Percentiles rank a stretch among this genome's conserved stretches.
Evolutionary conservation across 371 early-diverging fungal species (phyloP).

Genomic region (Lichtheimia ramosa): DNA sequence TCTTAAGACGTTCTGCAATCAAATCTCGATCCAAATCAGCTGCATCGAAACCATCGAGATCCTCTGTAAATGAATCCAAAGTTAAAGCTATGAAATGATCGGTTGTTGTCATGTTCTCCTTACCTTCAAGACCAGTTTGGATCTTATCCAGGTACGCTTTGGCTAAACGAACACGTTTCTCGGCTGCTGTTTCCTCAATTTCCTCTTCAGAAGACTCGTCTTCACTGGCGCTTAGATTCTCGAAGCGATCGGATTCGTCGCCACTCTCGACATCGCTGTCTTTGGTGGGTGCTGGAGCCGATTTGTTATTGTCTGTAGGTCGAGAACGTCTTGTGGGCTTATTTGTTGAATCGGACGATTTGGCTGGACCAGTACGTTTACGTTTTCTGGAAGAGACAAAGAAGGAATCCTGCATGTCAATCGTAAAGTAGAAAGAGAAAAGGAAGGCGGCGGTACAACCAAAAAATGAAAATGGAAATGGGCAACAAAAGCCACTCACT

Average conservation of each 20-base stretch:
- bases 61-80: constrained; percentile 33
- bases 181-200: constrained; percentile 81
- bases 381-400: constrained; percentile 34
- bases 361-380: constrained; percentile 20
- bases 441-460: too few species aligned
- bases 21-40: constrained; percentile 90
- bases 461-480: too few species aligned
- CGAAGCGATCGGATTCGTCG: constrained; percentile 5
- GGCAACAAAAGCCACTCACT: too few species aligned
- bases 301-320: constrained; percentile 7
- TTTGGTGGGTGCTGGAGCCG: constrained; percentile 6
- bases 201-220: constrained; percentile 12
- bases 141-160: constrained; percentile 86
- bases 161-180: constrained; percentile 90
- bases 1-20: constrained; percentile 83
- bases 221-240: constrained; percentile 3
- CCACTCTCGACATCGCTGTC: constrained; percentile 26
- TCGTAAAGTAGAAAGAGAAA: too few species aligned
- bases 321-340: constrained; percentile 10
- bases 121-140: constrained; percentile 65
- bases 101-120: neutral
- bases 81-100: neutral
- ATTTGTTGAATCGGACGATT: constrained; percentile 9
- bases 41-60: constrained; percentile 83
- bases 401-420: constrained; percentile 31